Evolutionary conservation across 1,139 yeast species (phyloP), one percentile per base, ranked within the genome.

Genomic region (Sugiyamaella novakii): DNA sequence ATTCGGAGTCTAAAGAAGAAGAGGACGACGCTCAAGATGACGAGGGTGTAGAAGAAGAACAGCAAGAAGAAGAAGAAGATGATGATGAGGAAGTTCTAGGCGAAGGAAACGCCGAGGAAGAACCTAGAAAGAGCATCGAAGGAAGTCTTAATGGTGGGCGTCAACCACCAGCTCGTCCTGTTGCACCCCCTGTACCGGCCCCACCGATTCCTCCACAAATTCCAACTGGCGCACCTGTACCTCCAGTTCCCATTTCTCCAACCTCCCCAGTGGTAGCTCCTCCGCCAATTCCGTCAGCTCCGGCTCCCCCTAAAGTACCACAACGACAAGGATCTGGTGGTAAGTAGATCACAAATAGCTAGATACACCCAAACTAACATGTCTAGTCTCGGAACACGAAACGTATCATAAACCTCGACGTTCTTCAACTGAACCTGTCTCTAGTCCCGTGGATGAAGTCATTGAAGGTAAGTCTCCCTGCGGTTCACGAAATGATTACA

Each of bases 401-500:
- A 21, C 3, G 6, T 15, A 22, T 3, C 12, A 15, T 15, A 42
- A 25, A 18, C 40, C 39, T 5, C 14, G 46, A 7, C 37, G 46
- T 7, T 15, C 30, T 10, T 42, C 38, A n/a, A 42, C 46, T 4
- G 46, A 35, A 22, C 39, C 38, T 5, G 46, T 25, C 3, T 11
- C 24, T 5, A 17, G 12, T 6, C 50, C 43, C 25, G 33, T 44
- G 7, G 57, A 54, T 40, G 56, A 54, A 12, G 50, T 50, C 10
- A 44, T 51, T 47, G 55, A 53, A 38, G 44, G 50, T 42, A 33
- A 10, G 46, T 18, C 7, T n/a, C n/a, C n/a, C n/a, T n/a, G n/a
- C n/a, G n/a, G n/a, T n/a, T n/a, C n/a, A n/a, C n/a, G n/a, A n/a
- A n/a, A n/a, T n/a, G n/a, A n/a, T n/a, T n/a, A n/a, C n/a, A n/a